phyloP scores from a whole-genome alignment of 108 stramenopile species.

The Skeletonema menzelii region DNA sequence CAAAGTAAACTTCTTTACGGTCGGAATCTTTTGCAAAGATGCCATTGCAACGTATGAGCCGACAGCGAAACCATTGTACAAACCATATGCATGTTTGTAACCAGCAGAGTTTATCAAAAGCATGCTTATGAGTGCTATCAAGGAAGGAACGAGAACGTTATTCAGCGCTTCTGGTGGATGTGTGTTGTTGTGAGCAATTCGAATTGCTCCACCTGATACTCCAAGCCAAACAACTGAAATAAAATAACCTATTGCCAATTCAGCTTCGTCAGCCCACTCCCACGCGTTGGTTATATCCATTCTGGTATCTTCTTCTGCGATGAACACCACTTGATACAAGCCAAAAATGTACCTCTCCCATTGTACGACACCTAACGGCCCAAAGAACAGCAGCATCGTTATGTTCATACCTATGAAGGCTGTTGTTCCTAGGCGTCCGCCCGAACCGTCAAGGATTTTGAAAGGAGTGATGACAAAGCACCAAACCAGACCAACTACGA shows the following conservation, averaged over 20 bases:
- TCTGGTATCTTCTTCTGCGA: conserved; percentile 42
- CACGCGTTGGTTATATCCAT: conserved; percentile 17
- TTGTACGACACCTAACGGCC: conserved; percentile 42
- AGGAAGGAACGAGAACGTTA: conserved; percentile 44
- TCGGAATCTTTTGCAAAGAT: conserved; percentile 53
- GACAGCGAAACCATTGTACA: conserved; percentile 61
- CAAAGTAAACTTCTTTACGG: conserved; percentile 25
- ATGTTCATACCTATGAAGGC: conserved; percentile 58
- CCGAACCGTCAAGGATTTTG: conserved; percentile 41
- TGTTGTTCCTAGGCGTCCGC: conserved; percentile 51
- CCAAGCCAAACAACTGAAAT: conserved; percentile 39
- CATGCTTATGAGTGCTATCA: conserved; percentile 43
- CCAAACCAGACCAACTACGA: conserved; percentile 37
- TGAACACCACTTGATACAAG: conserved; percentile 25
- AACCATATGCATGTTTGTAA: conserved; percentile 39
- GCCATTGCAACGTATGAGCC: conserved; percentile 56
- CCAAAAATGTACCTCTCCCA: conserved; percentile 60
- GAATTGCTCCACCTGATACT: conserved; percentile 31
- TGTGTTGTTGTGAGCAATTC: conserved; percentile 37
- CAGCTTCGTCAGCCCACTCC: conserved; percentile 47
- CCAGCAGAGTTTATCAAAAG: conserved; percentile 33
- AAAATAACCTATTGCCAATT: conserved; percentile 46
- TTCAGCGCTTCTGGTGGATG: conserved; percentile 44
- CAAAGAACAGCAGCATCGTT: conserved; percentile 32
- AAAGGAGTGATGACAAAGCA: conserved; percentile 12